Evolutionary conservation across 179 eudicot genomes (phyloP).

Genomic region (Pouteria campechiana): DNA sequence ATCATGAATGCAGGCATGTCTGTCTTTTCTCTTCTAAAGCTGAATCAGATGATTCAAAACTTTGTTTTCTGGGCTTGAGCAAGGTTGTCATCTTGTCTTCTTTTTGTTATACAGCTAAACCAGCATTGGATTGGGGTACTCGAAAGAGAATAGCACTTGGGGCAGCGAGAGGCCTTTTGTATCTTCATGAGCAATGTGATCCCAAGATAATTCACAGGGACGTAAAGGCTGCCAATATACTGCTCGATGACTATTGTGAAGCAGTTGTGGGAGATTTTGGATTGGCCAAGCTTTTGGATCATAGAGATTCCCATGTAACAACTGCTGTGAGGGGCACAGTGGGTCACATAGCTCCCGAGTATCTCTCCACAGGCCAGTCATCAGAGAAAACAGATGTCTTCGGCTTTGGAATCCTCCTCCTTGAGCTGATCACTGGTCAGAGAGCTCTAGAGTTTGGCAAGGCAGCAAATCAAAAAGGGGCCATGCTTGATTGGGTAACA

Average conservation of each 20-base stretch:
- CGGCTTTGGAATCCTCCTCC: constrained; percentile 77
- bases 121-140: constrained; percentile 70
- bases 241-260: constrained; percentile 67
- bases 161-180: constrained; percentile 68
- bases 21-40: neutral
- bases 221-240: constrained; percentile 83
- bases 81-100: neutral
- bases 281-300: constrained; percentile 79
- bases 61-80: neutral
- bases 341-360: constrained; percentile 89
- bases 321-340: constrained; percentile 91
- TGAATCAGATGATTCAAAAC: too few species aligned
- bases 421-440: constrained; percentile 79
- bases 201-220: constrained; percentile 90
- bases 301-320: constrained; percentile 67
- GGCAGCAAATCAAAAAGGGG: constrained; percentile 82
- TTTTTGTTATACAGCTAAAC: constrained; percentile 39
- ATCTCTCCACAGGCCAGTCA: constrained; percentile 83
- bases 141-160: constrained; percentile 75
- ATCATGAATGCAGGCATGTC: constrained; percentile 2
- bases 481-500: constrained; percentile 79
- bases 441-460: constrained; percentile 86
- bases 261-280: constrained; percentile 92
- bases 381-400: constrained; percentile 86
- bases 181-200: constrained; percentile 87